Evolutionary conservation across 352 stramenopile genomes (phyloP), one percentile per base, ranked within the genome.

Genomic region (Hyaloperonospora arabidopsidis): DNA sequence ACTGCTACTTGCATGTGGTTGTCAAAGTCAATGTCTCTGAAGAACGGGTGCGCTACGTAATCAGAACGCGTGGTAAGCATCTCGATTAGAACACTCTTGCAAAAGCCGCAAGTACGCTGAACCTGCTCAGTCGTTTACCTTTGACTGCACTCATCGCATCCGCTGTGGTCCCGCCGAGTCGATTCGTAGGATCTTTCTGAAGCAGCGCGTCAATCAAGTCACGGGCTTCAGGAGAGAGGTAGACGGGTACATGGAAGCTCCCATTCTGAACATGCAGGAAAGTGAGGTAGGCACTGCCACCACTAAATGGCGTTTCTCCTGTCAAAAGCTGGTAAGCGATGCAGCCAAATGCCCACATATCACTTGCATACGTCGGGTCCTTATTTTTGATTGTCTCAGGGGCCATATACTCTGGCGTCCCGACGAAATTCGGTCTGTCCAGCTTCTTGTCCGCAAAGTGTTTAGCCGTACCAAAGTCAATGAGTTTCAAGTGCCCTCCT

Each of bases 361-460:
- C 84, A 28, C 67, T 83, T 25, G 74, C 74, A 19, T 57, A 59
- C 5, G 66, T 80, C 12, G 76, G 72, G 1, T 84, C 56, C 49
- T 92, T 85, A 57, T 92, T 92, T 55, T 89, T 74, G 22, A 94
- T 85, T 19, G 81, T 89, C 60, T 94, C 84, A 3, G 84, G 84
- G 4, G 84, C 61, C 84, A 94, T 94, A 58, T 94, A 94, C 68
- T 94, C 84, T 22, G 84, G 84, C 10, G 84, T 93, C 13, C 84
- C 84, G n/a, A 94, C 84, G 54, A 94, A 94, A 58, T 91, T 92
- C 8, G 84, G 81, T 29, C 84, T 81, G 51, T 91, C 88, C 0
- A 91, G 72, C 5, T 75, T 25, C 25, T 61, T 54, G 35, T 89
- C 68, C 0, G 38, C 54, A 11, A 92, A 28, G 41, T 89, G 81